Evolutionary conservation across 2,329 filamentous ascomycete species (phyloP), one percentile per base, ranked within the genome.

Genomic region (Beauveria varroae): DNA sequence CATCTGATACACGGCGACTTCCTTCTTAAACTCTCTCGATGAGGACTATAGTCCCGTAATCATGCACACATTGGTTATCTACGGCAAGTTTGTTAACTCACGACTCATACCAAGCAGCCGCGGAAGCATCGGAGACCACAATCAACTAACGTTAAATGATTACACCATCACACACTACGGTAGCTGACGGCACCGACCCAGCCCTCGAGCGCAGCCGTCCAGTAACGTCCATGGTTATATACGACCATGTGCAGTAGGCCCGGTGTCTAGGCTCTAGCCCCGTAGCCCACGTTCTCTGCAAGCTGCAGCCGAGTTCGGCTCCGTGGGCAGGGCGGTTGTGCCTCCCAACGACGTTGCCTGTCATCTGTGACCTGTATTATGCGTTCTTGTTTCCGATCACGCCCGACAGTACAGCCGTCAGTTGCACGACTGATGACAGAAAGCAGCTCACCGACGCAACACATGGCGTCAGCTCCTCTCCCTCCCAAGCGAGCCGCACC

Each of bases 231-330:
- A 14, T 18, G 14, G 44, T n/a, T 50, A 50, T 30, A 30, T 40
- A 50, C 44, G 44, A 30, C 30, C 30, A 41, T 9, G 8, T 57
- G 54, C 55, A 50, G 28, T 30, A 41, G 43, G 54, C 20, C 40
- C 41, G 18, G 28, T 18, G n/a, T 16, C 34, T 37, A 37, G 34
- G 34, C 40, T 22, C 52, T 49, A 26, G 43, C 43, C 50, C 50
- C 30, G 9, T n/a, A n/a, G 30, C n/a, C 4, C 30, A 18, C 18
- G 22, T n/a, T 10, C 22, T n/a, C 51, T 28, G 44, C 10, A 16
- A 26, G 24, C 14, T 57, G 43, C 43, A 57, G 55, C 55, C 55
- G 55, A 57, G 43, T 57, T 57, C 44, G 55, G 43, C 44, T 49
- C 55, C 55, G 55, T 34, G 20, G 26, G 18, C 41, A 28, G 22